Evolutionary conservation across 192 early-diverging fungal genomes (phyloP), one percentile per base, ranked within the genome.

Genomic region (Spinellus fusiger): DNA sequence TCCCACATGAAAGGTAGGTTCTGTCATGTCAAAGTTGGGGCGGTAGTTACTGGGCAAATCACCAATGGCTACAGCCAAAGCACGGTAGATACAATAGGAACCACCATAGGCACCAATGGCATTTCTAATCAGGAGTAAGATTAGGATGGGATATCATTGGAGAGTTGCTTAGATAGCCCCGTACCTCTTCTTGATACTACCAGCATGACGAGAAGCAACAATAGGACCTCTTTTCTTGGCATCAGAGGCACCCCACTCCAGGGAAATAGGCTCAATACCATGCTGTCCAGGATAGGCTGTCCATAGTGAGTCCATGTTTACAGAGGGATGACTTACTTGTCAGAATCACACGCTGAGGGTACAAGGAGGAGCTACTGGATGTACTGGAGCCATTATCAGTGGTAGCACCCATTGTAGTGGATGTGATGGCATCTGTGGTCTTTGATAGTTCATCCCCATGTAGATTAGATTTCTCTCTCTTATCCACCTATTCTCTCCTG

Each of bases 101-200:
- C 93, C 94, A 54, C 92, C 93, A 71, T 93, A 88, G 1, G 94
- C 94, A 50, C 94, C 94, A 53, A 94, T 90, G n/a, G 94, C 94
- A 77, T 97, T 97, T 66, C 84, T 82, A 65, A 31, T 27, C 13
- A 31, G 54, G 20, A 37, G 29, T 62, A 16, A n/a, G 27, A n/a
- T 9, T 22, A 54, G 18, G 25, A 18, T 31, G 26, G 7, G 16
- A 3, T 32, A 33, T 34, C 40, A 22, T 10, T 27, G 16, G 8
- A 22, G 25, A n/a, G 13, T 23, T 44, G 22, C 44, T 5, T 15
- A 54, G 1, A 27, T 23, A 23, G 56, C 68, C 16, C 10, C 18
- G 35, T 78, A 84, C 76, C 93, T 77, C 49, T 90, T 74, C 50
- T 87, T 86, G 38, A 97, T 80, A 5, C 85, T 86, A 49, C 77